Percentiles rank a stretch among this genome's conserved stretches.
These are phyloP conservation scores for Ceratobasidium sp. DNA, from an alignment of 1,284 basidiomycete species.

Conservation along the genomic window DNA sequence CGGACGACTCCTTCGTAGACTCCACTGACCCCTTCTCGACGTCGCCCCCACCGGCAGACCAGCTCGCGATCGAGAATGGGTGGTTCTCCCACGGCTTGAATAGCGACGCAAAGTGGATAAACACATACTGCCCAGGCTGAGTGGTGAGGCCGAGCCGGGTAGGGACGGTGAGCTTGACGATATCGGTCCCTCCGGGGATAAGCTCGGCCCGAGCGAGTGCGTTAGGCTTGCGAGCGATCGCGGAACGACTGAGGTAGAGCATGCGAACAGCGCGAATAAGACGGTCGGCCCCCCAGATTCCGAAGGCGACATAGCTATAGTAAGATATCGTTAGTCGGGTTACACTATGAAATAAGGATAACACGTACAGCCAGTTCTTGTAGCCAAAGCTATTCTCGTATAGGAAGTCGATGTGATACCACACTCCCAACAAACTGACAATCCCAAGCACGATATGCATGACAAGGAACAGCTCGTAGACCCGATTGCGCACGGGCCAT, in stretches of 20 bases:
- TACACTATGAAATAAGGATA: neutral
- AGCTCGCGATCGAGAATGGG: slow-evolving; percentile 34
- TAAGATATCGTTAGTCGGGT: neutral
- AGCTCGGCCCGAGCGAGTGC: slow-evolving; percentile 24
- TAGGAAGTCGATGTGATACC: slow-evolving; percentile 34
- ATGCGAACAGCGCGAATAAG: slow-evolving; percentile 10
- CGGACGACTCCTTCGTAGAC: neutral
- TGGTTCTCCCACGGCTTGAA: slow-evolving; percentile 44
- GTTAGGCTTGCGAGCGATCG: neutral
- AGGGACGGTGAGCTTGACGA: slow-evolving; percentile 27
- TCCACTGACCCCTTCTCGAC: neutral
- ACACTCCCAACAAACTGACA: slow-evolving; percentile 23
- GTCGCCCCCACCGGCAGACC: slow-evolving; percentile 14
- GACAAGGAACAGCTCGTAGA: slow-evolving; percentile 37
- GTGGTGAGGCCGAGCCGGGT: slow-evolving; percentile 4
- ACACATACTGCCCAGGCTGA: slow-evolving; percentile 33
- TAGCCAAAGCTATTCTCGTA: slow-evolving; percentile 30
- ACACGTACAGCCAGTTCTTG: slow-evolving; percentile 39
- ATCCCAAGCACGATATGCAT: slow-evolving; percentile 25
- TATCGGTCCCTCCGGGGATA: slow-evolving; percentile 3
- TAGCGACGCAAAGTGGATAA: slow-evolving; percentile 25
- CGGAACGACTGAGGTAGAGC: slow-evolving; percentile 11
- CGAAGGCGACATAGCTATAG: slow-evolving; percentile 27
- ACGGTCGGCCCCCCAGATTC: slow-evolving; percentile 41
- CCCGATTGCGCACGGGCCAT: slow-evolving; percentile 25